Evolutionary conservation across 306 rosid genomes (phyloP), one percentile per base, ranked within the genome.

Genomic region (Benincasa hispida): DNA sequence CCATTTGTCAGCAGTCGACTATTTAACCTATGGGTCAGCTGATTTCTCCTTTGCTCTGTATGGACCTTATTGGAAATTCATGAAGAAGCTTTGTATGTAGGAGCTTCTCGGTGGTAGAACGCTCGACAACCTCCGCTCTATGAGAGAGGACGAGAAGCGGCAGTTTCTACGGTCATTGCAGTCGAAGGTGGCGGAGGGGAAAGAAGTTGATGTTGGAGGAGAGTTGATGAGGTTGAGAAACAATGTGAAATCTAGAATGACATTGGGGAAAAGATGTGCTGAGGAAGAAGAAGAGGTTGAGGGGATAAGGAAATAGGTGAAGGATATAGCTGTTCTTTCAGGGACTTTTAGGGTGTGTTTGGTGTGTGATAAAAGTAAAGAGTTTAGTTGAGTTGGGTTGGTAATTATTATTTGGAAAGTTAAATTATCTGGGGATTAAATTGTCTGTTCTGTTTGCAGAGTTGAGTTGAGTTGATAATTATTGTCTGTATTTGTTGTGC

Each of bases 61-160:
- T 58, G 91, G 89, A 55, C 83, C 74, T 2, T 82, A 65, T 6
- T 88, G 91, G 91, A 87, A 83, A 82, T 85, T 91, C 88, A 76
- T 85, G 85, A 88, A 82, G 80, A 87, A 80, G 53, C 57, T 87
- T 0, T 86, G 89, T 74, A 78, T 89, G 82, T 86, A 92, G 3
- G 85, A 86, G 79, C 88, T 91, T 74, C 92, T 91, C 1, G 89
- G 89, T 5, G 77, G 84, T 1, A 58, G 80, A 4, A 86, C 81
- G 1, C 87, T 89, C 0, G 82, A 84, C n/a, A 84, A 61, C 35
- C 76, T 90, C 8, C 77, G 41, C 15, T 85, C 85, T 0, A 25
- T 88, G 12, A 60, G 93, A 41, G 79, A 68, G 2, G 90, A 88
- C 69, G 96, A 92, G 87, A 70, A 53, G 0, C 50, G 3, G 19